Conservation (phyloP, 2,329 filamentous ascomycete species). For the Elsinoe australis region DNA sequence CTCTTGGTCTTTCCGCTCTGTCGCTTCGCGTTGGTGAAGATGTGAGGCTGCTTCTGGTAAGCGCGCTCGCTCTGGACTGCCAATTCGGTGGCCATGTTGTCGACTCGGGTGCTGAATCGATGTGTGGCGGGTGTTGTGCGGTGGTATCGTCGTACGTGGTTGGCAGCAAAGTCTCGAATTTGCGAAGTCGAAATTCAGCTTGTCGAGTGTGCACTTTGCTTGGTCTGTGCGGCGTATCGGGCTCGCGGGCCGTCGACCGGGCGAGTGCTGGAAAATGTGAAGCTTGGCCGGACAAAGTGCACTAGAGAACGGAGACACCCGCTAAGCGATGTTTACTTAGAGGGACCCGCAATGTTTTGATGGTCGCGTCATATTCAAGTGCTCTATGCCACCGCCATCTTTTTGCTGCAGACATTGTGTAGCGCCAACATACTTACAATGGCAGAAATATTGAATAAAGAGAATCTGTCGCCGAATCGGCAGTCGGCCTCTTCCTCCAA, state of each 20-base stretch:
- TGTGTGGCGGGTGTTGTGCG: constrained; percentile 4
- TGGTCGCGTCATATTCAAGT: constrained; percentile 16
- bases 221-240: constrained; percentile 13
- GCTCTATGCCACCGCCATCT: constrained; percentile 16
- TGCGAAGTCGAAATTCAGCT: constrained; percentile 18
- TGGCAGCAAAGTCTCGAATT: constrained; percentile 6
- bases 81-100: constrained; percentile 93
- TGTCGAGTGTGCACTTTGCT: constrained; percentile 12
- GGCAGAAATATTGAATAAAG: constrained; percentile 27
- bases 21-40: constrained; percentile 97
- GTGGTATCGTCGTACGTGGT: constrained; percentile 11
- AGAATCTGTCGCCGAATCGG: constrained; percentile 30
- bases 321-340: constrained; percentile 12
- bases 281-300: too few species aligned
- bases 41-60: constrained; percentile 99
- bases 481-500: constrained; percentile 22
- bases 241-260: too few species aligned
- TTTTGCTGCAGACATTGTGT: constrained; percentile 15
- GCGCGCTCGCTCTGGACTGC: constrained; percentile 99
- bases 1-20: constrained; percentile 72
- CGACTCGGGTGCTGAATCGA: constrained; percentile 29
- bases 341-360: constrained; percentile 15
- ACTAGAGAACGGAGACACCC: not conserved
- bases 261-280: too few species aligned
- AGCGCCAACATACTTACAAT: constrained; percentile 18